Base-by-base conservation (phyloP, 2,329 filamentous ascomycete genomes). In the Penicillium capsulatum region DNA sequence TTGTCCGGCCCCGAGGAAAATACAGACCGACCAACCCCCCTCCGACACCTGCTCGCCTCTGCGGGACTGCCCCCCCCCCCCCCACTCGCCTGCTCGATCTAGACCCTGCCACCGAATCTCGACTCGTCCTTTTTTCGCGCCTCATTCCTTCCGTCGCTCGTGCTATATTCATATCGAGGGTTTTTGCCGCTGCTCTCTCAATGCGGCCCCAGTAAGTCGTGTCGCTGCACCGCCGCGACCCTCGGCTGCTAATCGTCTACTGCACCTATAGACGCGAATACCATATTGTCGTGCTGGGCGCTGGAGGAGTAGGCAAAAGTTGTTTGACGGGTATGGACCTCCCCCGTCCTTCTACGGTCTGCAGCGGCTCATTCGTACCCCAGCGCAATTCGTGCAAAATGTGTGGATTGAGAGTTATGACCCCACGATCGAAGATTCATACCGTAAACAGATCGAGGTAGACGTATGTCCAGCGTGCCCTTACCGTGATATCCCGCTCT, bases 351-450 rank as follows among this genome's bases (percentile, higher is more conserved):
- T 64, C 72, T 47, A 47, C 36, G 17, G 28, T 35, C 13, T 20
- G 35, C 38, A 45, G 40, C 36, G 30, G 41, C 47, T 50, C 17
- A 55, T 35, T 26, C 33, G 36, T 28, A 54, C n/a, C 50, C 58
- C 58, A 88, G 88, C 89, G 58, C 88, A 94, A 74, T 94, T 94
- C 59, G 88, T 94, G 36, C 87, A 92, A 66, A 90, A 92, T 69
- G 84, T 94, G 56, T 94, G 88, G 86, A 91, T 94, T 61, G 88
- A 94, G 66, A 86, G 83, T 64, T 91, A 91, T 63, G 86, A 91
- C 68, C 86, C 86, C 30, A 91, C 86, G 48, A 91, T 91, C 65
- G 86, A 91, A 67, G 86, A 91, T 66, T 90, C 86, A 44, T 91
- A 91, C 65, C 79, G 86, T 55, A 91, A 91, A 70, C 85, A 90